Evolutionary conservation across 2,329 filamentous ascomycete genomes (phyloP).

Genomic region (Curvularia verruculosa): DNA sequence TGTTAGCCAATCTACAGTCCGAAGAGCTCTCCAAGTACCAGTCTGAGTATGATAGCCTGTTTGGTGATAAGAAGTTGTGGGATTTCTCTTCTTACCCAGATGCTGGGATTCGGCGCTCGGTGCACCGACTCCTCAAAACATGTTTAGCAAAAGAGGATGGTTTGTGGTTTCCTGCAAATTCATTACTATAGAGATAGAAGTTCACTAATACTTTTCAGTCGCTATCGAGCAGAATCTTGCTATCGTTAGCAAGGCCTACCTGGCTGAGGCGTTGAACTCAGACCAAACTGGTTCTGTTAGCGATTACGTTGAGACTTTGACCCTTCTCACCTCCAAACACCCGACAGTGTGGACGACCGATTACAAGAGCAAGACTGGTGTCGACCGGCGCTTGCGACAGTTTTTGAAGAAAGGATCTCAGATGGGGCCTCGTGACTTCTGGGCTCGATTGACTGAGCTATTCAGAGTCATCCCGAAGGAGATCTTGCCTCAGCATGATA

Average conservation of each 20-base stretch:
- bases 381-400: conserved; percentile 65
- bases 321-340: conserved; percentile 66
- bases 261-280: conserved; percentile 74
- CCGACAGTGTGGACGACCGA: conserved; percentile 76
- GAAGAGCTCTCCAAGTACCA: conserved; percentile 66
- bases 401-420: conserved; percentile 88
- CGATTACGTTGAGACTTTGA: conserved; percentile 71
- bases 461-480: conserved; percentile 62
- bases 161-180: conserved; percentile 12
- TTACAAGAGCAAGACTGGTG: conserved; percentile 64
- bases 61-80: conserved; percentile 69
- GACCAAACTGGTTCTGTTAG: conserved; percentile 76
- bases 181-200: neutral
- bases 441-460: conserved; percentile 70
- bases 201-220: conserved; percentile 16
- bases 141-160: conserved; percentile 57
- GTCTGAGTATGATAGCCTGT: conserved; percentile 67
- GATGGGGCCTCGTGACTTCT: conserved; percentile 72
- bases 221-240: conserved; percentile 52
- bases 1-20: conserved; percentile 54
- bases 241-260: conserved; percentile 69
- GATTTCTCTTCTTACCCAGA: conserved; percentile 63
- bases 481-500: conserved; percentile 59
- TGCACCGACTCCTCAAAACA: conserved; percentile 62
- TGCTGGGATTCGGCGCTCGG: conserved; percentile 62